Conservation (phyloP, 225 moss, liverwort and hornwort genomes). For the Sphagnum tenellum region DNA sequence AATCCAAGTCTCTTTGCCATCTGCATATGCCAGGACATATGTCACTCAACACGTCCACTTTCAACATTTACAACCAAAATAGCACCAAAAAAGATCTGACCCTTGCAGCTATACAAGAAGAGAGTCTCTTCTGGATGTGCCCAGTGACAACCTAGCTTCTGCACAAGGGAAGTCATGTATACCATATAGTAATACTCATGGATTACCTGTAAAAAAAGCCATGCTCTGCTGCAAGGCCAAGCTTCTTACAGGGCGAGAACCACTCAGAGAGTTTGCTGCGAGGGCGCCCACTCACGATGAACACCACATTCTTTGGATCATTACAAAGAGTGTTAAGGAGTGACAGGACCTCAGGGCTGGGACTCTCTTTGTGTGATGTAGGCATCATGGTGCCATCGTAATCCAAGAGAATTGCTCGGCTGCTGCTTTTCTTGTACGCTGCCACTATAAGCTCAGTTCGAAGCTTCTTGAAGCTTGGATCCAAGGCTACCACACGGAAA, state of each 20-base stretch:
- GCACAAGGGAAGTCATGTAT: not conserved
- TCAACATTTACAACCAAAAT: too few species aligned
- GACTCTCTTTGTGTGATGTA: constrained; percentile 22
- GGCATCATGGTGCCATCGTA: constrained; percentile 59
- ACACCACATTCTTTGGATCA: constrained; percentile 46
- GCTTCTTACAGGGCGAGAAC: constrained; percentile 37
- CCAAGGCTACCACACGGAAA: constrained; percentile 47
- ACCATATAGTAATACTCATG: not conserved
- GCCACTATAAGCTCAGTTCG: constrained; percentile 48
- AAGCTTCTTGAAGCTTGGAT: constrained; percentile 45
- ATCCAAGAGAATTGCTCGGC: constrained; percentile 45
- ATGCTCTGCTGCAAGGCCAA: constrained; percentile 56
- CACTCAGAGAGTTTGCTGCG: constrained; percentile 27
- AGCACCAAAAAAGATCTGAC: too few species aligned
- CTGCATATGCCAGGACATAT: constrained; percentile 7
- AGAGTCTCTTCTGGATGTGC: too few species aligned
- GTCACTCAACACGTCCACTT: too few species aligned
- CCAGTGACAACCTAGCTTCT: too few species aligned
- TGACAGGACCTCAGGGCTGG: constrained; percentile 40
- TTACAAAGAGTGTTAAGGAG: constrained; percentile 40
- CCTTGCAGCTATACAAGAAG: too few species aligned
- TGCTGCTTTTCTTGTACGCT: constrained; percentile 38
- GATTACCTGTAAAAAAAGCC: constrained; percentile 50
- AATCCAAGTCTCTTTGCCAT: constrained; percentile 36
- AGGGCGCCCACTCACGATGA: constrained; percentile 44